A percentile compares a stretch with the other conserved stretches of the same genome.
These are phyloP conservation scores for California macrophylla DNA, from an alignment of 441 rosid species.

Conservation along the genomic window DNA sequence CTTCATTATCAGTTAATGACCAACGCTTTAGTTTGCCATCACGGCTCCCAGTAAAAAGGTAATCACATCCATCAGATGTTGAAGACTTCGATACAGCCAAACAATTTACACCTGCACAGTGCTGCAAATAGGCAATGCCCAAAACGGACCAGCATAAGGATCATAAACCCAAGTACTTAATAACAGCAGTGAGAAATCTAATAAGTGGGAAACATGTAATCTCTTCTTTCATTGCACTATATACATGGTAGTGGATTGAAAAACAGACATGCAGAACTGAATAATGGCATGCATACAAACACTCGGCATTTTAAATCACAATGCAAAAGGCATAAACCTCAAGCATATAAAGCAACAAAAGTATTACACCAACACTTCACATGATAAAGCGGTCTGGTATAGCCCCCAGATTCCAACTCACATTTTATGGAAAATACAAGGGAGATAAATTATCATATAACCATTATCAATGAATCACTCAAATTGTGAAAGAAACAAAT, in stretches of 20 bases:
- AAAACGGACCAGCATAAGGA: constrained; percentile 1
- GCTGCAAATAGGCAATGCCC: constrained; percentile 47
- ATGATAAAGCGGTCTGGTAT: neutral
- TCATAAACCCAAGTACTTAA: neutral
- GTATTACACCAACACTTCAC: neutral
- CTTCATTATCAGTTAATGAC: constrained; percentile 58
- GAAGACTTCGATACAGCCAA: constrained; percentile 60
- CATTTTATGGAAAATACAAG: neutral
- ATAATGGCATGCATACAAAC: constrained; percentile 1
- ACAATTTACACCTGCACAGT: constrained; percentile 93
- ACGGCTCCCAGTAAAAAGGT: constrained; percentile 95
- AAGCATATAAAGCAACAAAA: neutral
- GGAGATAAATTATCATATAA: neutral
- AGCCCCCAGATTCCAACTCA: neutral
- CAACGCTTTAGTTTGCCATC: constrained; percentile 98
- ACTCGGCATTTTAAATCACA: neutral
- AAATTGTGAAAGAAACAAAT: neutral
- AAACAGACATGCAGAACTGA: neutral
- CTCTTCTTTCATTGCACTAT: neutral
- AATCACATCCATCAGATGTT: constrained; percentile 39
- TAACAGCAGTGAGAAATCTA: neutral
- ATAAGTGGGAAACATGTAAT: neutral
- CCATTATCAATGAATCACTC: neutral
- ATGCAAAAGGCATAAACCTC: neutral
- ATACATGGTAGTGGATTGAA: neutral